Base-by-base conservation (phyloP, 176 grass and related monocot species). In the Eleusine indica region DNA sequence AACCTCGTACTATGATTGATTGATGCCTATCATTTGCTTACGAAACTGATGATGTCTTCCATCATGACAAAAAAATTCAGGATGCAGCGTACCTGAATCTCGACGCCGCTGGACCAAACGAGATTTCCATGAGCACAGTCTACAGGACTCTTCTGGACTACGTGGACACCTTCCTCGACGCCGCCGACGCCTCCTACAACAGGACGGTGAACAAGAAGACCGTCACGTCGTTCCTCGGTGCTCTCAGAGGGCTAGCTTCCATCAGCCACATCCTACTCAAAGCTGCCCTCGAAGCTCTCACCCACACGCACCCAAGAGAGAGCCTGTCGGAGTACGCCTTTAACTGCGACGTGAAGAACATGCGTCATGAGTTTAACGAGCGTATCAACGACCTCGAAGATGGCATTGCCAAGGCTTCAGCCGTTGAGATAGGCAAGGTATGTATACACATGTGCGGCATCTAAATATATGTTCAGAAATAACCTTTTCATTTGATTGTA, bases 261-360 rank as follows among this genome's bases (percentile, higher is more conserved):
- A 40, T 86, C 22, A 47, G 61, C 70, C 85, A 81, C 62, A 75
- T 86, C 70, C 12, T 86, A 60, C 48, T 86, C 7, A 25, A 86
- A 9, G 44, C 38, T 25, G 84, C 84, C 16, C n/a, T 80, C 11
- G 84, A 80, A 10, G 57, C 76, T 17, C 43, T 86, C 37, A 17
- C 43, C 68, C 76, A 80, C 3, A 43, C 9, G 43, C 6, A 28
- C 44, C 68, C 44, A 21, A 53, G 6, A 18, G 68, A 41, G 0
- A 29, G 57, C 57, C 7, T 80, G 58, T 66, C 76, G 0, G 57
- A 86, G 76, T 86, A 86, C 7, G 84, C 76, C 9, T 66, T 54
- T 57, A 86, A 73, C 76, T 51, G 66, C 12, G 75, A 85, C 43
- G 54, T 79, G 3, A 25, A 78, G 66, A 9, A 3, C 54, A 71